A percentile compares a stretch with the other conserved stretches of the same genome.
phyloP scores from a whole-genome alignment of 2,329 filamentous ascomycete genomes.

The Fusarium gaditjirri region DNA sequence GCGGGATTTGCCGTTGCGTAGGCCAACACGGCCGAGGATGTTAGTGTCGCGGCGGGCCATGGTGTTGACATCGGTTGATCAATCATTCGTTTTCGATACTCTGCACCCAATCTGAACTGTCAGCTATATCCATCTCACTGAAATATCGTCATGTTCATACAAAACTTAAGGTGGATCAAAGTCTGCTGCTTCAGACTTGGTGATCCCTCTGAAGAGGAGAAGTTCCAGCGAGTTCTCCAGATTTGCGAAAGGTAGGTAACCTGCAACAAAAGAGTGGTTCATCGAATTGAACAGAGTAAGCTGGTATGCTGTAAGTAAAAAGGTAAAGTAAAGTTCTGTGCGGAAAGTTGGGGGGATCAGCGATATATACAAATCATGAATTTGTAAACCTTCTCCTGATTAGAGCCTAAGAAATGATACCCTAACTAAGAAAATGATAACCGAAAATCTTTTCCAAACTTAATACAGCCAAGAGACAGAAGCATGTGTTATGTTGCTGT shows the following conservation, averaged over 20 bases:
- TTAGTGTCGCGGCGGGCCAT: background rate
- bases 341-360: background rate
- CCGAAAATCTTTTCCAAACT: background rate
- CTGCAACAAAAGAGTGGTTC: background rate
- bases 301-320: background rate
- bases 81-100: background rate
- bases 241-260: background rate
- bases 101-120: background rate
- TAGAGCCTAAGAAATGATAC: background rate
- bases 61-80: background rate
- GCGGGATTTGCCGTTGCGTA: background rate
- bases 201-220: slow-evolving; percentile 3
- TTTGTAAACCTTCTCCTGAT: background rate
- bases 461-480: background rate
- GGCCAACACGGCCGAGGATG: background rate
- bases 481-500: background rate
- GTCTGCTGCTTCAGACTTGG: slow-evolving; percentile 6
- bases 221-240: background rate
- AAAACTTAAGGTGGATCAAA: slow-evolving; percentile 3
- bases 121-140: rapidly evolving
- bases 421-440: background rate
- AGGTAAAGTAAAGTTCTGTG: rapidly evolving
- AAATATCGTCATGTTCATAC: background rate
- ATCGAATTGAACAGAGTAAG: background rate
- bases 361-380: background rate